Base-by-base conservation (phyloP, 139 green algal genomes). In the Prasinococcaceae sp. region DNA sequence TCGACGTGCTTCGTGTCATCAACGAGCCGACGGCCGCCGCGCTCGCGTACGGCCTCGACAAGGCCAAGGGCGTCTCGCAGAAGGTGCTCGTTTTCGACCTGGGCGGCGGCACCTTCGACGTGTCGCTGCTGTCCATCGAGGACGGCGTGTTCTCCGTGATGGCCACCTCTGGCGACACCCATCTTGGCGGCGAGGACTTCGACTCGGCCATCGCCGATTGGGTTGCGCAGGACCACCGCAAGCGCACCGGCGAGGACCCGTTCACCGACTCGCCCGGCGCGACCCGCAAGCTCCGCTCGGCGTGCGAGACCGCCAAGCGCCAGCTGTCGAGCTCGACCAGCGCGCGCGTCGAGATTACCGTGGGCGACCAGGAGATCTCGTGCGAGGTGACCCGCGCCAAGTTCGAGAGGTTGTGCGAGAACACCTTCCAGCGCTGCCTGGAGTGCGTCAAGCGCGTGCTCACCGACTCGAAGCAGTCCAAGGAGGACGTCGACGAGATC, bases 1-100 rank as follows among this genome's bases (percentile, higher is more conserved):
- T 70, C 22, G 54, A 70, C 24, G 61, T 94, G 36, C 79, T 94
- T 69, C 81, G 86, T 51, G 94, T 96, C 76, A 93, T 96, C 72
- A 94, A 94, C 63, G 87, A 96, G 82, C 87, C 87, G 49, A 94
- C 86, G 3, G 86, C 87, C 20, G 87, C 87, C 2, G 92, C 87
- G 0, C 69, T 96, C 50, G 86, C 86, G 2, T 96, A 96, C 49
- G 86, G 84, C 12, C n/a, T 61, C 28, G 39, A 53, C 30, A 49
- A 49, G 49, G 6, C n/a, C 10, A 47, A 42, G 2, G 20, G 32
- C 16, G 16, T 32, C 16, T 6, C 49, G 19, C 22, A 61, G 39
- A 65, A 10, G 3, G 57, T 61, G 28, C 24, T 70, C 20, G 50
- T 75, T 2, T 71, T 65, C 24, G 63, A 71, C 45, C 47, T 65